These are phyloP conservation scores for Tetrapisispora pingtungensis DNA, from an alignment of 805 yeast genomes.

Conservation along the genomic window DNA sequence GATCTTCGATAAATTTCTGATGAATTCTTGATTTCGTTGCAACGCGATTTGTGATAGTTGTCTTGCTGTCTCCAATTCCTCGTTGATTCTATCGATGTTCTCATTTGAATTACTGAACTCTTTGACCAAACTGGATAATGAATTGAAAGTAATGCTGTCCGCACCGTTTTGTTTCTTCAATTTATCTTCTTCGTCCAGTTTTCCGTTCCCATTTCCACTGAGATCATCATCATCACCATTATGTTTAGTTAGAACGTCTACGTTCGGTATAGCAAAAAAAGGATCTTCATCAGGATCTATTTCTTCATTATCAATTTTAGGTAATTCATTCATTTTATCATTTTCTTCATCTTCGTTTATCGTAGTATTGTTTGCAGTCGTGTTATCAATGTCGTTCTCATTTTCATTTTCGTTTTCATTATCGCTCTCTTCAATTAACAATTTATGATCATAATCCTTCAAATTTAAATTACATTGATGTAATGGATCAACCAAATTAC, in stretches of 20 bases:
- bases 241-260: background rate
- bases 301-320: conserved; percentile 5
- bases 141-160: conserved; percentile 3
- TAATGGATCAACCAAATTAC: conserved; percentile 70
- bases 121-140: conserved; percentile 20
- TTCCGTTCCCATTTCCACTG: too few species aligned
- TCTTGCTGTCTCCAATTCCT: conserved; percentile 57
- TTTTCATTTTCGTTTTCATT: conserved; percentile 6
- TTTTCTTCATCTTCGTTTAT: conserved; percentile 15
- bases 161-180: background rate
- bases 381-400: background rate
- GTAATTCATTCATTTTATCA: background rate
- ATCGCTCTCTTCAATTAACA: conserved; percentile 26
- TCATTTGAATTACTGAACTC: conserved; percentile 24
- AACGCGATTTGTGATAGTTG: conserved; percentile 68
- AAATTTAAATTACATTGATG: conserved; percentile 56
- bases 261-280: conserved; percentile 3
- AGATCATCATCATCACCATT: conserved; percentile 20
- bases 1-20: conserved; percentile 63
- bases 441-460: conserved; percentile 60
- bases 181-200: too few species aligned
- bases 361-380: conserved; percentile 6
- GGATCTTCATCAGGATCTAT: conserved; percentile 9
- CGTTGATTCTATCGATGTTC: conserved; percentile 38
- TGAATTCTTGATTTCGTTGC: conserved; percentile 79